These are phyloP conservation scores for Aquilaria malaccensis DNA, from an alignment of 345 rosid species.

Conservation along the genomic window DNA sequence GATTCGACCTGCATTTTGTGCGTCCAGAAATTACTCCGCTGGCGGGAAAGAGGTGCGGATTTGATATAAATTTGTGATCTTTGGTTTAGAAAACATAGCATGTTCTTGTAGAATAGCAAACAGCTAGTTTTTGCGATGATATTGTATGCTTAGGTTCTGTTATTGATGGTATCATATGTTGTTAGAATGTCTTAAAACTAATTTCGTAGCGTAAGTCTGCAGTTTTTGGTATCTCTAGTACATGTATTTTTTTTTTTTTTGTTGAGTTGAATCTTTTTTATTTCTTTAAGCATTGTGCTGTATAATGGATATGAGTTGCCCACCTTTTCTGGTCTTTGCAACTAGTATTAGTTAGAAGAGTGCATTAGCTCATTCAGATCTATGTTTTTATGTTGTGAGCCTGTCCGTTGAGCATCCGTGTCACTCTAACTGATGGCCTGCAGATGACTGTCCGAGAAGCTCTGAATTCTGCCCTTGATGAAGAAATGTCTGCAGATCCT, in stretches of 20 bases:
- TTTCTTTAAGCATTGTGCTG: not conserved
- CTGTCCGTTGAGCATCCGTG: not conserved
- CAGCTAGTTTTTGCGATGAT: not conserved
- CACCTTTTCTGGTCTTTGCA: not conserved
- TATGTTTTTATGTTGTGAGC: not conserved
- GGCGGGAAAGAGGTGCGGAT: slow-evolving; percentile 42
- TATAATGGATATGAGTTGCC: not conserved
- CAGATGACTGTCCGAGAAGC: slow-evolving; percentile 67
- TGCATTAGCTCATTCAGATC: not conserved
- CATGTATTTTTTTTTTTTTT: not conserved
- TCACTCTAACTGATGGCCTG: not conserved
- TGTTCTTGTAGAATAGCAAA: not conserved
- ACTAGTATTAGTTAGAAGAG: not conserved
- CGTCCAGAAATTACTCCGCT: slow-evolving; percentile 47
- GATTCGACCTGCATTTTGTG: slow-evolving; percentile 29
- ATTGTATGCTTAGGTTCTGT: not conserved
- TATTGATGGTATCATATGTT: not conserved
- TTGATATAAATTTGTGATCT: no score
- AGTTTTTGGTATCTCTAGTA: not conserved
- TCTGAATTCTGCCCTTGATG: slow-evolving; percentile 61
- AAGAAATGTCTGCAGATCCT: slow-evolving; percentile 82
- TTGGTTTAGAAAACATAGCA: not conserved
- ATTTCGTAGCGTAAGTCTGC: no score
- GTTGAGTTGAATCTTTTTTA: not conserved
- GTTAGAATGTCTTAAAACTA: not conserved